These are phyloP conservation scores for Scheffersomyces segobiensis DNA, from an alignment of 1,139 yeast species.

Conservation along the genomic window DNA sequence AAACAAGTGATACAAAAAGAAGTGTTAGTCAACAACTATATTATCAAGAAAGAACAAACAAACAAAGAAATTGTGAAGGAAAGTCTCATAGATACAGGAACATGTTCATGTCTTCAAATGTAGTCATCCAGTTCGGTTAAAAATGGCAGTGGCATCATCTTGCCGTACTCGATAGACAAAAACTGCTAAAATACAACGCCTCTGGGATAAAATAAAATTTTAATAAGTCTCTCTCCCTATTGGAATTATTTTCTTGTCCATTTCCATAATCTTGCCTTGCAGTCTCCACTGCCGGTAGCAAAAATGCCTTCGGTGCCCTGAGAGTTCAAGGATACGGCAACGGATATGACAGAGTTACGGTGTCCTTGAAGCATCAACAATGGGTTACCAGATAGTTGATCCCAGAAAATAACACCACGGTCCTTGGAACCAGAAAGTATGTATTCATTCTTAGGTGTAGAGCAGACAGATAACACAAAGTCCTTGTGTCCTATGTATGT, in stretches of 20 bases:
- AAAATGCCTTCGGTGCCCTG: slow-evolving; percentile 73
- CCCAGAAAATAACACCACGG: slow-evolving; percentile 98
- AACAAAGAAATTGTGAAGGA: background rate
- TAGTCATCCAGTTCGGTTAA: background rate
- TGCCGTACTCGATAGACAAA: background rate
- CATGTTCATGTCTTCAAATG: background rate
- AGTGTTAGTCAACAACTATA: background rate
- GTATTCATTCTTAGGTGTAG: slow-evolving; percentile 92
- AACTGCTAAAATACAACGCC: background rate
- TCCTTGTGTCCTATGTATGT: slow-evolving; percentile 97
- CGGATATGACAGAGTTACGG: slow-evolving; percentile 92
- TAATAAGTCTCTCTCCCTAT: background rate
- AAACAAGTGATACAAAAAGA: background rate
- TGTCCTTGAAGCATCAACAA: slow-evolving; percentile 96
- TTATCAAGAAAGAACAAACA: background rate
- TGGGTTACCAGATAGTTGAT: slow-evolving; percentile 88
- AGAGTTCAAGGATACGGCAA: slow-evolving; percentile 81
- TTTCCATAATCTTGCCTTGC: slow-evolving; percentile 96
- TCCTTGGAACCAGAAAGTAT: slow-evolving; percentile 94
- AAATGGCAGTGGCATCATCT: background rate
- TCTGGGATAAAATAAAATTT: background rate
- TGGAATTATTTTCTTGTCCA: slow-evolving; percentile 43
- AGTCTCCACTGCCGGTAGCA: slow-evolving; percentile 98
- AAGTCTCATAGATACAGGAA: background rate
- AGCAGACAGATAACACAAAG: slow-evolving; percentile 90